Base-by-base conservation (phyloP, 108 stramenopile genomes). In the Cyclostephanos tholiformis region DNA sequence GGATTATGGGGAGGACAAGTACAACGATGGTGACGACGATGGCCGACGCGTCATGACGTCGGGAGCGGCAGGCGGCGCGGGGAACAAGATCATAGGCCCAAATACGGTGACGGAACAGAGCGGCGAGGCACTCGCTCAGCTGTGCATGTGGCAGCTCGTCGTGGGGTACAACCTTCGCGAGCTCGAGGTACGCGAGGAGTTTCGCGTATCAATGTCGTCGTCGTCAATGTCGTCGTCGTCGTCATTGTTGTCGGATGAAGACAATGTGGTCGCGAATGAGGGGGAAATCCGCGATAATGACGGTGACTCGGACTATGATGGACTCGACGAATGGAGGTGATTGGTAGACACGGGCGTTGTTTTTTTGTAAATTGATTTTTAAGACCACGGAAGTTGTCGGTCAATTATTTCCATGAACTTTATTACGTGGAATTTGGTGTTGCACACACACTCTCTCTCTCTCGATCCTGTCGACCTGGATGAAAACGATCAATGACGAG, bases 141-240 rank as follows among this genome's bases (percentile, higher is more conserved):
- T 98, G n/a, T 97, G 96, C 75, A 97, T 98, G 97, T 98, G 97
- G 97, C 97, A 98, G 79, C 87, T 98, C 35, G 96, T 90, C 12
- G 90, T 97, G 35, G 97, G 97, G 16, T 98, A 93, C 84, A 95
- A 95, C 79, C 82, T 98, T 23, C 69, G 97, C 60, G 93, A 96
- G 61, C 67, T 98, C 63, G 97, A 98, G 84, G 96, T 95, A 2
- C 68, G 91, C 62, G 92, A 96, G 72, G 88, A 91, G 48, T 71
- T 84, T 35, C 53, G 73, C 44, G 65, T 72, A 8, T 75, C 77
- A 61, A 84, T 95, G 89, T 89, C 85, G 48, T 82, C 82, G 46
- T 80, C 82, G 26, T n/a, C n/a, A n/a, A n/a, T n/a, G n/a, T n/a
- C n/a, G 65, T 70, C 26, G 44, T 85, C 17, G 29, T 36, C 5